Evolutionary conservation across 73 alveolate genomes (phyloP), one percentile per base, ranked within the genome.

Genomic region (Paramecium bursaria): DNA sequence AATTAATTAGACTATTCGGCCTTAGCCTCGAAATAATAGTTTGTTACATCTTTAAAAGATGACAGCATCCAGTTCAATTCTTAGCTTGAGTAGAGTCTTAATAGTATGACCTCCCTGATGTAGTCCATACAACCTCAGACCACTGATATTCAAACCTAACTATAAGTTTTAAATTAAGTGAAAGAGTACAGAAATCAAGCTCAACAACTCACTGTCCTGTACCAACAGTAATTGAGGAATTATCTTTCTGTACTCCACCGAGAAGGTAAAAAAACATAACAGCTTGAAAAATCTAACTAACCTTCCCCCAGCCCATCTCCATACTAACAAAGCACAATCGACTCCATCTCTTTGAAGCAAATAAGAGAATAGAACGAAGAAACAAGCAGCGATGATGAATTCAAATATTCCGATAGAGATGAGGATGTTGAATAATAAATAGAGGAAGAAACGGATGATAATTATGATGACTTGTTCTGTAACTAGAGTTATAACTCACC

Each of bases 101-200:
- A 31, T n/a, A 42, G 19, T 42, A 42, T 67, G 1, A 67, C 33
- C 50, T 35, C 19, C 23, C 82, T 67, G 11, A 67, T 67, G 6
- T n/a, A n/a, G n/a, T 15, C 76, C 15, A 14, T 30, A 27, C 13
- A 30, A 23, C 27, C 48, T 31, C 33, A 57, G 33, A 57, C 76
- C 13, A 31, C 51, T 10, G 76, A 57, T 57, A 30, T 57, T 14
- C 27, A 57, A 57, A 50, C 27, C 13, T 15, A 57, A 57, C 27
- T 57, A 19, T 27, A 48, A 30, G 5, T 57, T 0, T 30, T 57
- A 14, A 15, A 57, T 30, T 10, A 67, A 14, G 44, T 67, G 10
- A 6, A 33, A 42, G 82, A 67, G 82, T 67, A 67, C 44, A 53
- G 82, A 31, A 67, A 67, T 42, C 60, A 67, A 67, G 33, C 82